Evolutionary conservation across 345 rosid genomes (phyloP), one percentile per base, ranked within the genome.

Genomic region (Streptanthus diversifolius): DNA sequence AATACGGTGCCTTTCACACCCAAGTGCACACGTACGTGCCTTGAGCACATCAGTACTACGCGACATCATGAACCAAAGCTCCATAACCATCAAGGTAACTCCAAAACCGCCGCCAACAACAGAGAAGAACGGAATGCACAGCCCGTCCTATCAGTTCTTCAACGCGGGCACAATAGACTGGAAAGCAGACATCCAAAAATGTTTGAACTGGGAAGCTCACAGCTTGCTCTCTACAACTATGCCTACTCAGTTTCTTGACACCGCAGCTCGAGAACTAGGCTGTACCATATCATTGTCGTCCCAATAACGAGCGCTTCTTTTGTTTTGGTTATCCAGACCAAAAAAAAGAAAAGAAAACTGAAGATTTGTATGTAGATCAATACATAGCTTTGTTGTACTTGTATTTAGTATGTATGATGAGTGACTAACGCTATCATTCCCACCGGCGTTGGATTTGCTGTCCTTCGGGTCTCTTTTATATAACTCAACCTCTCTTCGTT

Each of bases 1-100:
- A 3, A 57, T 89, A 62, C 83, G 85, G 62, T 93, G 98, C 70
- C 88, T 93, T 30, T 89, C 90, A 70, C 98, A 93, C 77, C 91
- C 91, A 49, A 93, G 98, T 61, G 98, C 97, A 1, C 98, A 93
- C 61, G 98, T 93, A 43, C 96, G 98, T 6, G 87, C 98, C 45
- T 82, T 90, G 49, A 90, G 98, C 86, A 82, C 77, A 8, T 90
- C 98, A 11, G 98, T 93, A 62, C 91, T 93, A 21, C 90, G 90
- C 0, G 84, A 80, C 68, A 89, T 93, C 52, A 55, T 87, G 87
- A 81, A 83, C 72, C 75, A 87, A 40, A 82, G 84, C 40, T 69
- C 87, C 17, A 37, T 78, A 21, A 70, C 87, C 22, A 41, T 76
- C 3, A 76, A 82, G 68, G 79, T 80, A 14, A 63, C 69, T 33